These are phyloP conservation scores for Scopulariopsis brevicaulis DNA, from an alignment of 2,329 filamentous ascomycete species.

Conservation along the genomic window DNA sequence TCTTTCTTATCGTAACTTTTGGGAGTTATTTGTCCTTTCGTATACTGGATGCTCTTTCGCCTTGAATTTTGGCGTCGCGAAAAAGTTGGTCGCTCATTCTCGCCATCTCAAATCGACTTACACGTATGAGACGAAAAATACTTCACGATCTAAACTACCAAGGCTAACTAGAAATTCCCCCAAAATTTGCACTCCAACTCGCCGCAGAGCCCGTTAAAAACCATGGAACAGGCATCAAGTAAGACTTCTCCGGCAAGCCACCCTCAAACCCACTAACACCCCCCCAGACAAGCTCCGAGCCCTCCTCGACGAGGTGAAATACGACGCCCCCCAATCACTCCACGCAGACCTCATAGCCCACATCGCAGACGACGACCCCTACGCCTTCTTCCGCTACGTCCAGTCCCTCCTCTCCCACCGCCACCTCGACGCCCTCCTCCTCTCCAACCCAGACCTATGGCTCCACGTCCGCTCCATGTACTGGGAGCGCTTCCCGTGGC, in stretches of 20 bases:
- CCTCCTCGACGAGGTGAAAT: conserved; percentile 1
- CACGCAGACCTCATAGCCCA: neutral
- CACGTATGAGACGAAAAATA: neutral
- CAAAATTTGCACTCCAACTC: neutral
- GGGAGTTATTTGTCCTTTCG: neutral
- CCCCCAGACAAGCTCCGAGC: neutral
- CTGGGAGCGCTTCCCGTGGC: conserved; percentile 9
- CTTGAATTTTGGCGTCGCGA: neutral
- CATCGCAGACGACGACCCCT: neutral
- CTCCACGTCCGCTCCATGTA: conserved; percentile 10
- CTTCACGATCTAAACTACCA: neutral
- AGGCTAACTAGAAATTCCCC: neutral
- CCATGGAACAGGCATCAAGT: neutral
- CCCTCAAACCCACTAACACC: neutral
- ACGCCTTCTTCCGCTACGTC: conserved; percentile 4
- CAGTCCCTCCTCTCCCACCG: conserved; percentile 1
- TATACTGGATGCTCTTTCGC: neutral
- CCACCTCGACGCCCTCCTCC: conserved; percentile 12
- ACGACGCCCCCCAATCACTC: neutral
- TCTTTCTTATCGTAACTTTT: neutral
- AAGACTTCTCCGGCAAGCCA: neutral
- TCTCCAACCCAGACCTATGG: conserved; percentile 7
- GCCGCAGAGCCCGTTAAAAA: neutral
- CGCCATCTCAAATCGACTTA: neutral
- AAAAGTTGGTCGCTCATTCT: neutral